Base-by-base conservation (phyloP, 1,284 basidiomycete genomes). In the Cutaneotrichosporon sp. region DNA sequence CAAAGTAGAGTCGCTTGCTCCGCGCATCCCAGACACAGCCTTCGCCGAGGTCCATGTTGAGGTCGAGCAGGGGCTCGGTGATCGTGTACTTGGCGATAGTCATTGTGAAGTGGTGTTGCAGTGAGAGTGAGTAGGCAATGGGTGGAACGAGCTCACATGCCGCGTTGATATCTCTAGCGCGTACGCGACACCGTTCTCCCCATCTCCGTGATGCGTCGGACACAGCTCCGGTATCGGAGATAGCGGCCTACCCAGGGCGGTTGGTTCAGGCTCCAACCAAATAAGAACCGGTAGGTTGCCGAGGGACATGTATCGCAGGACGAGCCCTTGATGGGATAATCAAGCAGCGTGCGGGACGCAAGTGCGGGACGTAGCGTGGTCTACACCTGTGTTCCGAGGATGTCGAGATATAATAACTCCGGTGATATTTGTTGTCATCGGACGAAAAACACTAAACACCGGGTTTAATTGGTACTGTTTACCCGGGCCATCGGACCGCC, bases 1-100 rank as follows among this genome's bases (percentile, higher is more conserved):
- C 72, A 38, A 71, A 67, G 56, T 66, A 71, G 4, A 72, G 64
- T 18, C 69, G 60, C 56, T 70, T 58, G 1, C 38, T 61, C 2
- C 61, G 40, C 16, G 69, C 40, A 32, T 70, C 69, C 62, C 58
- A 64, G 26, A 64, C 53, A 16, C 21, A 26, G 18, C 63, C 70
- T 57, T 71, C 68, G n/a, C 70, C 70, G 22, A 71, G 56, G 30
- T 59, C 65, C 42, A 61, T 56, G 14, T 56, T 53, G 18, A 71
- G 51, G 47, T 63, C 65, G 26, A 71, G 55, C 21, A 70, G 47
- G 16, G 69, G 67, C 22, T 67, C 56, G 4, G 34, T 38, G 30
- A 69, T 63, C 6, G 65, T 68, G 30, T 32, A 31, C 51, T 18
- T 53, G 51, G 30, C 16, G 51, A 53, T 53, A n/a, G 51, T 53